A percentile compares a stretch with the other conserved stretches of the same genome.
phyloP scores from a whole-genome alignment of 2,329 filamentous ascomycete genomes.

The Aspergillus brasiliensis region DNA sequence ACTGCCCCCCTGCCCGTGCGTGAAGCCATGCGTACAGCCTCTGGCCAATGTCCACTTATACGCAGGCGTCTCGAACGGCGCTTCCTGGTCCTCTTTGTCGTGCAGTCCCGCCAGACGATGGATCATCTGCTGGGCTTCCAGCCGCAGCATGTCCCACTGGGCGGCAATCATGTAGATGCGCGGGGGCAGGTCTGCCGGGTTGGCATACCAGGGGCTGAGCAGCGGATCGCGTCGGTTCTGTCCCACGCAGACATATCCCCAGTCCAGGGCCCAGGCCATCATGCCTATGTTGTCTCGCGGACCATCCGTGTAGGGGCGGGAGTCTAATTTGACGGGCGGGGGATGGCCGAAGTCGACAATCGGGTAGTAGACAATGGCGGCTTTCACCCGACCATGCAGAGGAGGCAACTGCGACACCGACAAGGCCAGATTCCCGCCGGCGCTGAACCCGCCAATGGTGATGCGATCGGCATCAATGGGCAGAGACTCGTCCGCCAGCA shows the following conservation, averaged over 20 bases:
- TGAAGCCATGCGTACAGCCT: conserved; percentile 20
- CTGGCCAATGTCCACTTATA: conserved; percentile 24
- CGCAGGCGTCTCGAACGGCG: conserved; percentile 17
- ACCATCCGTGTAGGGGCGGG: conserved; percentile 20
- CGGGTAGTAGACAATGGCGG: conserved; percentile 50
- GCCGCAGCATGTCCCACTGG: conserved; percentile 48
- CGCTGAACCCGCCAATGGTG: conserved; percentile 53
- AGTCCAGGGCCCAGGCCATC: conserved; percentile 38
- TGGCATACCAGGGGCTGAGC: conserved; percentile 45
- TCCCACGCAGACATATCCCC: conserved; percentile 45
- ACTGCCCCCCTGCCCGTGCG: conserved; percentile 1
- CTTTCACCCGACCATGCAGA: conserved; percentile 38
- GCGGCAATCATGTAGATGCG: conserved; percentile 49
- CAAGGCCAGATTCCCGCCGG: conserved; percentile 54
- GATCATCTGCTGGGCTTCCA: conserved; percentile 42
- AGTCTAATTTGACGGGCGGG: conserved; percentile 32
- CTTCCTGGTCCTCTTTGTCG: conserved; percentile 19
- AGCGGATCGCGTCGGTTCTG: conserved; percentile 42
- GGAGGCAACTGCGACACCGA: conserved; percentile 43
- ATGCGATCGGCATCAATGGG: conserved; percentile 50
- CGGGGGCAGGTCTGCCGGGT: conserved; percentile 40
- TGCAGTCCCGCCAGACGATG: conserved; percentile 27
- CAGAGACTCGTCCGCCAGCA: conserved; percentile 48
- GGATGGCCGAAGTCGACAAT: conserved; percentile 43
- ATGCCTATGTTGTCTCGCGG: conserved; percentile 27